Conservation (phyloP, 225 moss, liverwort and hornwort species). For the Thuidium tamariscinum region DNA sequence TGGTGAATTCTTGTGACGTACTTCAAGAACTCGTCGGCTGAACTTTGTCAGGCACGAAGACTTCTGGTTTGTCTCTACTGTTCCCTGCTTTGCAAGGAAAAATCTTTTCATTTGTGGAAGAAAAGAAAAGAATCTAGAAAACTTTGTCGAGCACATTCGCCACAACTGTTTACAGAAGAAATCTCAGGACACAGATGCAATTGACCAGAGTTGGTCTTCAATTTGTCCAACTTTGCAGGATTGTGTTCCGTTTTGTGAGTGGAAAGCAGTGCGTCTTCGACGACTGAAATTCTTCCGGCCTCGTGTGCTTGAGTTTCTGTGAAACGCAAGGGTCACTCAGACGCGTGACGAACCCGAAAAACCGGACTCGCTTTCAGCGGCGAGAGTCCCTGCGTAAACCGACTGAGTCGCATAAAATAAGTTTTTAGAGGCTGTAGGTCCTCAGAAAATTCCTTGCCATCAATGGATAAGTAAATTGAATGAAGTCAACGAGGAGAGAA, state of each 20-base stretch:
- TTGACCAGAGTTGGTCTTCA: background rate
- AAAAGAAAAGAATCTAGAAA: background rate
- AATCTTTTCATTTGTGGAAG: background rate
- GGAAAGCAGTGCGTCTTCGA: background rate
- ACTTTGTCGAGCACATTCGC: background rate
- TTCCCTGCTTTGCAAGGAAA: background rate
- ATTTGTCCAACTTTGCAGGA: background rate
- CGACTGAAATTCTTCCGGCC: background rate
- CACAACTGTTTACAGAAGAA: background rate
- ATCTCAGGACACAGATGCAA: background rate
- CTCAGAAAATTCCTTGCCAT: background rate
- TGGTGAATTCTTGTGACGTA: background rate
- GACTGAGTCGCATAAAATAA: background rate
- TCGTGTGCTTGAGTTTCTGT: background rate
- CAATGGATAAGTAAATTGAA: background rate
- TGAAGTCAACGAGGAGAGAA: background rate
- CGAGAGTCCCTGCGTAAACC: background rate
- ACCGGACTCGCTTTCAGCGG: background rate
- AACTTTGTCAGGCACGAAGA: background rate
- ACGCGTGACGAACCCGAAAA: background rate
- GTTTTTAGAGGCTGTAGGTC: background rate
- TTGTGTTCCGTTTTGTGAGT: background rate
- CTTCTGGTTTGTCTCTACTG: background rate
- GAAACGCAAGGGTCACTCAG: background rate
- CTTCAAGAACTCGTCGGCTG: background rate